Base-by-base conservation (phyloP, 225 moss, liverwort and hornwort genomes). In the Ulota crispa region DNA sequence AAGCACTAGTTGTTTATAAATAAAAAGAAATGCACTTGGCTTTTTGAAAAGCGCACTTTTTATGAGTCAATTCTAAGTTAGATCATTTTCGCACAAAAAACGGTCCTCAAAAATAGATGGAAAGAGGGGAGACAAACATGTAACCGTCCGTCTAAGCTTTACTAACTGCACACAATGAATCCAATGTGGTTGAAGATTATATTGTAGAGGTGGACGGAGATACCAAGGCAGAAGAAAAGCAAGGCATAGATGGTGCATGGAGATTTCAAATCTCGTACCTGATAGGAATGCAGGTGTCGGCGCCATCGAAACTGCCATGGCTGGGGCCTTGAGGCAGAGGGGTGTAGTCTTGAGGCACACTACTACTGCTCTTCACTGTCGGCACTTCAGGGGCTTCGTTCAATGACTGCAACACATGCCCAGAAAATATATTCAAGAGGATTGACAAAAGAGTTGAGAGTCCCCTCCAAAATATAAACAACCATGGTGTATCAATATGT, bases 221-320 rank as follows among this genome's bases (percentile, higher is more conserved):
- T 50, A 16, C 18, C 50, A 50, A 50, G 18, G 50, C 18, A 50
- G 18, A 50, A 16, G 45, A 45, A 45, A 12, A 27, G 13, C 34
- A 63, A 36, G n/a, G 1, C 36, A 24, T 6, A n/a, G n/a, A n/a
- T n/a, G 11, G 3, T 3, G 80, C 19, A 28, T 21, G 64, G 5
- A 5, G 27, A 27, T 50, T 37, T 36, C 12, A 54, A 62, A 62
- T 27, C 5, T 50, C 1, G 19, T 42, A 98, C 98, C 98, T 91
- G 83, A 99, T 54, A 75, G 94, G 92, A 80, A 99, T 94, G 56
- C 84, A 83, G 16, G 87, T 86, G 82, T 99, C 94, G 28, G 63
- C 70, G 57, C 91, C 85, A 34, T 84, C 77, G 41, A 84, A 83
- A 54, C 74, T 73, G 32, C 90, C 86, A 68, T 76, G 66, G 72